Base-by-base conservation (phyloP, 768 basidiomycete genomes). In the Chalciporus piperatus region DNA sequence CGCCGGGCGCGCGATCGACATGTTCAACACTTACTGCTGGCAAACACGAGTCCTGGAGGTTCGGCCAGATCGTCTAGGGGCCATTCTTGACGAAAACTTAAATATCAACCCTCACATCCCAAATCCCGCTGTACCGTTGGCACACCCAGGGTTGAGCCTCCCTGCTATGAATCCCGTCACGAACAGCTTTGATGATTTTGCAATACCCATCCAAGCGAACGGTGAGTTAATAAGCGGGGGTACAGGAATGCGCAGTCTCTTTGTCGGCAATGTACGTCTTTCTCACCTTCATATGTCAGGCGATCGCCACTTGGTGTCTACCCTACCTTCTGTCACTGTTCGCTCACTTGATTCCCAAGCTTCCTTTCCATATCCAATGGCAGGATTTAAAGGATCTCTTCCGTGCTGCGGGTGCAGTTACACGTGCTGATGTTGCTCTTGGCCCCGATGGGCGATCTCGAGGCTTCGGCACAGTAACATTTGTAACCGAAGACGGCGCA, bases 21-120 rank as follows among this genome's bases (percentile, higher is more conserved):
- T 92, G 79, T 96, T 96, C 71, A 91, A 98, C 64, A 96, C 95
- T 14, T 97, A 90, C 68, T 85, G 85, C n/a, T 98, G 95, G 94
- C 95, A 97, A 72, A 92, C 91, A 8, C 77, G 95, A 9, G 79
- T 88, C 17, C 82, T 98, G 20, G 95, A 98, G 70, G 95, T 98
- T 22, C 80, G 95, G 20, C 88, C 87, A 7, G 95, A 98, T 70
- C 81, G 93, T 40, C 75, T 94, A 8, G 67, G 68, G 8, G 64
- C 66, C 3, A 58, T 59, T 19, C 51, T 60, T 6, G 71, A 65
- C 28, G 44, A 59, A 45, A 64, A 68, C 20, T 42, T 52, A 23
- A 59, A 44, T 53, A 45, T 54, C 9, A 59, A 51, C 39, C 43
- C 53, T 42, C 41, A 52, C 23, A 41, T 61, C 33, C 32, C 46